A percentile compares a stretch with the other conserved stretches of the same genome.
Conservation (phyloP, 345 rosid genomes). For the Carallia brachiata region DNA sequence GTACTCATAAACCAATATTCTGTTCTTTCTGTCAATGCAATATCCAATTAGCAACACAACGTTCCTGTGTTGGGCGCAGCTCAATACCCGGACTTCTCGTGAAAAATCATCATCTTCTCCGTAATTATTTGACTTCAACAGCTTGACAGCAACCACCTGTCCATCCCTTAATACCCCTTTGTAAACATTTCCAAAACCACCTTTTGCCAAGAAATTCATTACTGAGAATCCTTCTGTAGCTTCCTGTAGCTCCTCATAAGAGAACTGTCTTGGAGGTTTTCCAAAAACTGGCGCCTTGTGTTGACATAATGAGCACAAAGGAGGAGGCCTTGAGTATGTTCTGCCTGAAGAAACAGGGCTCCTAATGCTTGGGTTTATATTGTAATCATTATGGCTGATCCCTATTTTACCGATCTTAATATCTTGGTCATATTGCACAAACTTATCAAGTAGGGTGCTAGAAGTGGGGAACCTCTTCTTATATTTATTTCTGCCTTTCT, state of each 20-base stretch:
- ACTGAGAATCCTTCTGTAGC: slow-evolving; percentile 67
- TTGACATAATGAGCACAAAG: slow-evolving; percentile 69
- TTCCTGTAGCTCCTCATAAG: slow-evolving; percentile 51
- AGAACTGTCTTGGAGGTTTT: slow-evolving; percentile 60
- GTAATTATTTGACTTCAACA: slow-evolving; percentile 41
- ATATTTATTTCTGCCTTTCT: slow-evolving; percentile 11
- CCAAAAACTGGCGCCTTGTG: slow-evolving; percentile 66
- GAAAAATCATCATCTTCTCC: slow-evolving; percentile 68
- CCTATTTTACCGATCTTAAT: slow-evolving; percentile 21
- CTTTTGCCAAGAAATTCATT: slow-evolving; percentile 56
- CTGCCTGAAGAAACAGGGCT: slow-evolving; percentile 48
- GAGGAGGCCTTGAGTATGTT: slow-evolving; percentile 65
- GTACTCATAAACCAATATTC: slow-evolving; percentile 66
- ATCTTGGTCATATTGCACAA: slow-evolving; percentile 51
- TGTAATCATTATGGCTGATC: slow-evolving; percentile 28
- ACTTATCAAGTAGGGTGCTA: slow-evolving; percentile 42
- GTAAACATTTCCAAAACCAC: slow-evolving; percentile 60
- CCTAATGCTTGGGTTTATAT: slow-evolving; percentile 35
- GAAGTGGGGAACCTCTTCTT: slow-evolving; percentile 31
- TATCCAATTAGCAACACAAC: slow-evolving; percentile 66
- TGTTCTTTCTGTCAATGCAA: slow-evolving; percentile 49
- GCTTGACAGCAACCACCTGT: slow-evolving; percentile 68
- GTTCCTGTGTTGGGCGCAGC: slow-evolving; percentile 77
- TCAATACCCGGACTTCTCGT: slow-evolving; percentile 66
- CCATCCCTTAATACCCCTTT: slow-evolving; percentile 56